Percentiles rank a stretch among this genome's conserved stretches.
Conservation (phyloP, 106 monocot species). For the Dendrobium nobile region DNA sequence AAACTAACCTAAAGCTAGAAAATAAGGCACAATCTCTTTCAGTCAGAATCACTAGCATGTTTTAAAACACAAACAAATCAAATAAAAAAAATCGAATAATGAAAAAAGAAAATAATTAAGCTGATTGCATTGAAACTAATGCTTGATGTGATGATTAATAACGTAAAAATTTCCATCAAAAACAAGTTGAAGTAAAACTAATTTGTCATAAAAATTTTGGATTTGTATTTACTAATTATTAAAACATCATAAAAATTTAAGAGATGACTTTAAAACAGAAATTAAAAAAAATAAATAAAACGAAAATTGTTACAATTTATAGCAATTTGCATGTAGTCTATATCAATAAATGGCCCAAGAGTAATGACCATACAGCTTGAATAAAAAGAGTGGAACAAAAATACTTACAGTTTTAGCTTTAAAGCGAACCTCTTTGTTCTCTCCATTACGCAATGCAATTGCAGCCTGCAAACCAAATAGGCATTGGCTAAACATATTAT, state of each 20-base stretch:
- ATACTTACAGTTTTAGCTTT: slow-evolving; percentile 82
- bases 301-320: not conserved
- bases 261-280: not conserved
- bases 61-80: too few relatives aligned
- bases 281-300: not conserved
- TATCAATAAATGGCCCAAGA: not conserved
- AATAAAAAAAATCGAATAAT: too few relatives aligned
- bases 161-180: too few relatives aligned
- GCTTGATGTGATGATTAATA: too few relatives aligned
- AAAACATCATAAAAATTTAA: not conserved
- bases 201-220: not conserved
- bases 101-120: too few relatives aligned
- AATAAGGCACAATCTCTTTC: too few relatives aligned
- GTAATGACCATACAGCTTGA: not conserved
- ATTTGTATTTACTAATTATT: not conserved
- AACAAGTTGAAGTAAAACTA: not conserved
- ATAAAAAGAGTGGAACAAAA: not conserved
- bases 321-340: not conserved
- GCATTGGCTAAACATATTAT: not conserved
- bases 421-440: slow-evolving; percentile 86
- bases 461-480: slow-evolving; percentile 43
- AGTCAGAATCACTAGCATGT: too few relatives aligned
- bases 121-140: too few relatives aligned
- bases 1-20: too few relatives aligned
- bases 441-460: slow-evolving; percentile 44